Evolutionary conservation across 2,329 filamentous ascomycete genomes (phyloP).

Genomic region (Davidsoniella eucalypti): DNA sequence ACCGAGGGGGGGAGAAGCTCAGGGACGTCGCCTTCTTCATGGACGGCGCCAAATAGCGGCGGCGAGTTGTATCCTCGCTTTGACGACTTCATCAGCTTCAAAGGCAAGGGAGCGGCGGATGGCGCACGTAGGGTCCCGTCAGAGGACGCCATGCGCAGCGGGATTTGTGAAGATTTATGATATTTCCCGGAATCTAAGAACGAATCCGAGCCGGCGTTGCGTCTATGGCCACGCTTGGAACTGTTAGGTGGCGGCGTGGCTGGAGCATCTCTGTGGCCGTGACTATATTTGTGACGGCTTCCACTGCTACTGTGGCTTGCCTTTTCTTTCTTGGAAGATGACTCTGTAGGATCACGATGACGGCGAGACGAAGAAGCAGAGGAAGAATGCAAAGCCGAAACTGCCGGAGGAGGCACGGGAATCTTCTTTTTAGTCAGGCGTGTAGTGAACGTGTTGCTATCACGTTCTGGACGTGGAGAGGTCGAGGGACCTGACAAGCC

Average conservation of each 20-base stretch:
- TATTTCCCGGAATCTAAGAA: too few species aligned
- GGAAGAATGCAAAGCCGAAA: neutral
- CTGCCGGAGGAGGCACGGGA: conserved; percentile 19
- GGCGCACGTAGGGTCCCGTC: too few species aligned
- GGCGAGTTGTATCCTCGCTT: too few species aligned
- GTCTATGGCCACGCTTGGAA: neutral
- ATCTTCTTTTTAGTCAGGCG: conserved; percentile 31
- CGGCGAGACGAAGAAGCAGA: neutral
- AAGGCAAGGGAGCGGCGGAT: too few species aligned
- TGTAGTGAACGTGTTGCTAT: conserved; percentile 22
- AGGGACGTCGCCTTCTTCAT: too few species aligned
- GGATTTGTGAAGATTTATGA: too few species aligned
- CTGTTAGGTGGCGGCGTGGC: neutral
- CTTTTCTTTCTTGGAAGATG: neutral
- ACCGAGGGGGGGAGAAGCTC: neutral
- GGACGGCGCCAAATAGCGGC: too few species aligned
- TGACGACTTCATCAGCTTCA: too few species aligned
- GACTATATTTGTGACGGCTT: neutral
- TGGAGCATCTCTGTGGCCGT: neutral
- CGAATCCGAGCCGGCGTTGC: too few species aligned
- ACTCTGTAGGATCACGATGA: neutral
- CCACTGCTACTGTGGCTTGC: neutral
- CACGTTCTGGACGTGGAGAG: conserved; percentile 16
- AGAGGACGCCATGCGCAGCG: too few species aligned
- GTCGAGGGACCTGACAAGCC: too few species aligned